Evolutionary conservation across 2,329 filamentous ascomycete species (phyloP).

Genomic region (Aspergillus quadricinctus): DNA sequence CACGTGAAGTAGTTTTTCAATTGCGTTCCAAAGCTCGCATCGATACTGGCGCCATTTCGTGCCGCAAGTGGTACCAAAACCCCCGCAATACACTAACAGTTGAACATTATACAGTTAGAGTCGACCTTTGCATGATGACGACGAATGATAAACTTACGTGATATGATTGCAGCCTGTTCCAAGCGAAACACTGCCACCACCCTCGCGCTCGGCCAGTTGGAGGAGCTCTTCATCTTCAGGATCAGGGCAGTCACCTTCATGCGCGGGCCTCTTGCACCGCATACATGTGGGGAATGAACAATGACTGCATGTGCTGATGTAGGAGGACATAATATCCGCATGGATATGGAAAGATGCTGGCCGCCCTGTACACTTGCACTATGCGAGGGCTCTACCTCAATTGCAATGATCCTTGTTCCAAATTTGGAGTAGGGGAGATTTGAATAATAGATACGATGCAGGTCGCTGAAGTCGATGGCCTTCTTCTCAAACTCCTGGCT

Average conservation of each 20-base stretch:
- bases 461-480: too few species aligned
- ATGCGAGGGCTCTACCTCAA: too few species aligned
- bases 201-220: slow-evolving; percentile 60
- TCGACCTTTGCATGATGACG: background rate
- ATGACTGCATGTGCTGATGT: slow-evolving; percentile 14
- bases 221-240: slow-evolving; percentile 38
- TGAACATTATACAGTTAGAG: slow-evolving; percentile 1
- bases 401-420: too few species aligned
- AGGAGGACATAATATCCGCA: too few species aligned
- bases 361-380: too few species aligned
- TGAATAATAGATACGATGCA: slow-evolving; percentile 26
- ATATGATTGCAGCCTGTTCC: slow-evolving; percentile 32
- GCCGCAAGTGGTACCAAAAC: slow-evolving; percentile 31
- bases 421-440: slow-evolving; percentile 17
- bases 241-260: slow-evolving; percentile 21
- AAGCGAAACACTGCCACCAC: too few species aligned
- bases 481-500: slow-evolving; percentile 15
- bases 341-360: slow-evolving; percentile 16
- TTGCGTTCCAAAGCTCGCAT: slow-evolving; percentile 22
- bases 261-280: slow-evolving; percentile 20
- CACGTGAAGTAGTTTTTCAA: too few species aligned
- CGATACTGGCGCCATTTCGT: slow-evolving; percentile 23
- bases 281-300: slow-evolving; percentile 20
- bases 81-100: slow-evolving; percentile 26
- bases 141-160: slow-evolving; percentile 19